Conservation (phyloP, 2,329 filamentous ascomycete species). For the Aureobasidium pullulans region DNA sequence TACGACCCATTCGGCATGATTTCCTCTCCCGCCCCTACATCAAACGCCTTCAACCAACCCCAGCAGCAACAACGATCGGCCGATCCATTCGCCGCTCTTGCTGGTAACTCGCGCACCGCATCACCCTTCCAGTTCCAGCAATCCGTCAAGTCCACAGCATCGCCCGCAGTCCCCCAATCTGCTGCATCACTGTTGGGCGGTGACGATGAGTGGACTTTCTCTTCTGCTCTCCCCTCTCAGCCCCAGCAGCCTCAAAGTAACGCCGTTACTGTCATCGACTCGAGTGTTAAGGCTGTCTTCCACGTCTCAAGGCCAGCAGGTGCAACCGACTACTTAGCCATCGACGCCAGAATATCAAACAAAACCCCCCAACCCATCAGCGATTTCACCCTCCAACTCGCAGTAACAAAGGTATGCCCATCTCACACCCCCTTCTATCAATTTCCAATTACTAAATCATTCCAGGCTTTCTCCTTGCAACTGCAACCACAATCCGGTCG, state of each 20-base stretch:
- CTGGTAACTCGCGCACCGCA: conserved; percentile 26
- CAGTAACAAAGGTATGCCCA: conserved; percentile 73
- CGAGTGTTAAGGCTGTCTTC: conserved; percentile 65
- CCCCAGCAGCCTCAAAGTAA: conserved; percentile 43
- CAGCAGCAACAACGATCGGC: conserved; percentile 33
- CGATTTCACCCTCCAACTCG: conserved; percentile 83
- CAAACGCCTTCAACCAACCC: conserved; percentile 31
- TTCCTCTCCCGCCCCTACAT: conserved; percentile 41
- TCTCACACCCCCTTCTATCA: neutral
- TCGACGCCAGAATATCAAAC: conserved; percentile 80
- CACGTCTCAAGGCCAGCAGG: conserved; percentile 54
- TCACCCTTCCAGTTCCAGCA: conserved; percentile 31
- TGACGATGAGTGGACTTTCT: conserved; percentile 93
- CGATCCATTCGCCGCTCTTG: conserved; percentile 56
- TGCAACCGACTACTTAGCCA: conserved; percentile 52
- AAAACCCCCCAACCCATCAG: conserved; percentile 62
- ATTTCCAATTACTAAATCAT: neutral
- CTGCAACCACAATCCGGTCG: conserved; percentile 81
- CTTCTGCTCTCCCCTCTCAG: conserved; percentile 64
- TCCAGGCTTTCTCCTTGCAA: conserved; percentile 68
- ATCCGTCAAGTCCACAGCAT: conserved; percentile 5
- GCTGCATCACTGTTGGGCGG: conserved; percentile 21
- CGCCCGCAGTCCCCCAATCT: conserved; percentile 14
- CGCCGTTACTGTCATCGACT: conserved; percentile 61
- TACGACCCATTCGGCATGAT: conserved; percentile 52